These are phyloP conservation scores for Raffaelea arxii DNA, from an alignment of 2,329 filamentous ascomycete genomes.

Conservation along the genomic window DNA sequence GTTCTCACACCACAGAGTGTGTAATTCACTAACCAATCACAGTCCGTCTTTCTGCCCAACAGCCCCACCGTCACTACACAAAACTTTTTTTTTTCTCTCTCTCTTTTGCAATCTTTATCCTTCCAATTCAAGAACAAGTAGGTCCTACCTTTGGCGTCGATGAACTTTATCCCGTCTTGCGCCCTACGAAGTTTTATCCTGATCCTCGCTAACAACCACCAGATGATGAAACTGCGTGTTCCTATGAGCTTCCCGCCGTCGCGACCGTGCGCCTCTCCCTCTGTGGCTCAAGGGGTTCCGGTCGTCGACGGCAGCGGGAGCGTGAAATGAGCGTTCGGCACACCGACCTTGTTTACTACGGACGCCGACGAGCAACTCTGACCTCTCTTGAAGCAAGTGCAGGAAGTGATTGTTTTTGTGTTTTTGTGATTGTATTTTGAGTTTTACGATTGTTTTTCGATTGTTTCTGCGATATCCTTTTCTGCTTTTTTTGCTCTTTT, in stretches of 20 bases:
- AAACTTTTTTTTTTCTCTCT: conserved; percentile 25
- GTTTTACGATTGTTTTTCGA: too few species aligned
- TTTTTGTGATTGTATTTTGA: background rate
- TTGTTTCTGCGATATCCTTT: too few species aligned
- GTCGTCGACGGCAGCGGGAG: conserved; percentile 50
- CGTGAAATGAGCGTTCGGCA: conserved; percentile 99
- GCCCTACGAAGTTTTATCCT: too few species aligned
- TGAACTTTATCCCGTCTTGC: background rate
- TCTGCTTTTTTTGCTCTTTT: background rate
- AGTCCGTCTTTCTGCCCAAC: conserved; percentile 5
- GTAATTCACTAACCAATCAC: conserved; percentile 8
- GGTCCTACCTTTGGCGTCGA: conserved; percentile 31
- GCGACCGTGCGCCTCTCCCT: conserved; percentile 73
- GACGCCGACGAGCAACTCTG: conserved; percentile 99
- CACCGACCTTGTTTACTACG: conserved; percentile 94
- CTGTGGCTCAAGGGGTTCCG: conserved; percentile 84
- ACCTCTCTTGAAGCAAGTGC: conserved; percentile 31
- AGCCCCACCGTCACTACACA: conserved; percentile 10
- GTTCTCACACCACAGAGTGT: too few species aligned
- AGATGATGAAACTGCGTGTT: conserved; percentile 99
- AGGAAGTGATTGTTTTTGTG: background rate
- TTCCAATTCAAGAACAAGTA: conserved; percentile 97
- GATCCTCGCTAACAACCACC: conserved; percentile 7
- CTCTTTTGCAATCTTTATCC: conserved; percentile 57
- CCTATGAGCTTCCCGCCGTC: conserved; percentile 71